Evolutionary conservation across 345 rosid genomes (phyloP), one percentile per base, ranked within the genome.

Genomic region (Triadica sebifera): DNA sequence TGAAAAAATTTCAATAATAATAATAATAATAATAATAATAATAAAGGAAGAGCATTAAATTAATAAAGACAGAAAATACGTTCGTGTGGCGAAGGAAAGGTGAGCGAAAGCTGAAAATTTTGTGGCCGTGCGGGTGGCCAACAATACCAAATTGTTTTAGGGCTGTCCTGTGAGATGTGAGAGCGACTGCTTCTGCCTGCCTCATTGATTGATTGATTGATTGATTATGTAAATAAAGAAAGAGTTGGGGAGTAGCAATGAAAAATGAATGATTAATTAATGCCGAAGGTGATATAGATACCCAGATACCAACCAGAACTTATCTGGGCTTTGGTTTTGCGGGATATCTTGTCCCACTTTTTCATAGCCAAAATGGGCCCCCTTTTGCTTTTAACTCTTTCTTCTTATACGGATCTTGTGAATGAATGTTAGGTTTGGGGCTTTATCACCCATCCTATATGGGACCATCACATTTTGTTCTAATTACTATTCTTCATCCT

Each of bases 281-380:
- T 45, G 41, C 65, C 39, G 41, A 39, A 62, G 72, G 41, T 45
- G 20, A 56, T 12, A 17, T 8, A 4, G 15, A 4, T n/a, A 16
- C 61, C 22, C 17, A 46, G 57, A 58, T 13, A 56, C 59, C 65
- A 45, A 34, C 13, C 60, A 55, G 6, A 49, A 22, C 12, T 37
- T 29, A 57, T 46, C 39, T 67, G 75, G 75, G 73, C 52, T 77
- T 22, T 37, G 47, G 12, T 19, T 22, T 29, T 75, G 86, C 75
- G 56, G 76, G 78, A 67, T 80, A 81, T 79, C 81, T 12, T 84
- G 89, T 86, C 83, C 46, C 63, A 0, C 81, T 67, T 78, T 86
- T 74, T n/a, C 29, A 34, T 29, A 58, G 56, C 56, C 68, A 74
- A 37, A 16, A 73, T 41, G 86, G 84, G 72, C 66, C 71, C 66